Evolutionary conservation across 1,139 yeast species (phyloP).

Genomic region (Magnusiomyces paraingens): DNA sequence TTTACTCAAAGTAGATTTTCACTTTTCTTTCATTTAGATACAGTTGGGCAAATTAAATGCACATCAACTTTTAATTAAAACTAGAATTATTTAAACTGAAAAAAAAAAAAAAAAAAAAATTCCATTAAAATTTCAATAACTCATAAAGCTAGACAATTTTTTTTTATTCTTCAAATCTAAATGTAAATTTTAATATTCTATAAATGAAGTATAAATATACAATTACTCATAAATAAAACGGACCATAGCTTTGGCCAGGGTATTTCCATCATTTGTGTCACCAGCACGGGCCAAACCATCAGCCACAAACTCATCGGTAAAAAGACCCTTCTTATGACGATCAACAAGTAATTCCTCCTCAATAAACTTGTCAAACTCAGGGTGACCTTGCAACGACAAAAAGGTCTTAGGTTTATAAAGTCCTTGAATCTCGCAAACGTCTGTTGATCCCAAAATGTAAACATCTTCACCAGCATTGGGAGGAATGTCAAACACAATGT

Average conservation of each 20-base stretch:
- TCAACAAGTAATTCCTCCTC: constrained; percentile 26
- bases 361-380: constrained; percentile 55
- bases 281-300: constrained; percentile 22
- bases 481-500: constrained; percentile 52
- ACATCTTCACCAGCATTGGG: constrained; percentile 27
- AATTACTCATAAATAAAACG: constrained; percentile 25
- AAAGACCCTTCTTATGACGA: constrained; percentile 20
- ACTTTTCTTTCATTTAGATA: too few relatives aligned
- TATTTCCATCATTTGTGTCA: constrained; percentile 29
- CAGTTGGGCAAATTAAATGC: too few relatives aligned
- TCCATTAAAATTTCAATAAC: too few relatives aligned
- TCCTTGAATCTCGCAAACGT: constrained; percentile 58
- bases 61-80: too few relatives aligned
- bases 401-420: constrained; percentile 43
- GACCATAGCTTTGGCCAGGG: constrained; percentile 29
- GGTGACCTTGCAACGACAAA: constrained; percentile 83
- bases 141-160: too few relatives aligned
- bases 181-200: too few relatives aligned
- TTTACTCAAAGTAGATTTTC: too few relatives aligned
- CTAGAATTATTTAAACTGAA: too few relatives aligned
- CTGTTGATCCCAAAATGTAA: constrained; percentile 39
- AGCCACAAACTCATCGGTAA: constrained; percentile 21
- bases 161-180: too few relatives aligned
- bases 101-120: too few relatives aligned
- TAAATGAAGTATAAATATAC: too few relatives aligned